These are phyloP conservation scores for Pestalotiopsis sp. DNA, from an alignment of 2,329 filamentous ascomycete genomes.

Conservation along the genomic window DNA sequence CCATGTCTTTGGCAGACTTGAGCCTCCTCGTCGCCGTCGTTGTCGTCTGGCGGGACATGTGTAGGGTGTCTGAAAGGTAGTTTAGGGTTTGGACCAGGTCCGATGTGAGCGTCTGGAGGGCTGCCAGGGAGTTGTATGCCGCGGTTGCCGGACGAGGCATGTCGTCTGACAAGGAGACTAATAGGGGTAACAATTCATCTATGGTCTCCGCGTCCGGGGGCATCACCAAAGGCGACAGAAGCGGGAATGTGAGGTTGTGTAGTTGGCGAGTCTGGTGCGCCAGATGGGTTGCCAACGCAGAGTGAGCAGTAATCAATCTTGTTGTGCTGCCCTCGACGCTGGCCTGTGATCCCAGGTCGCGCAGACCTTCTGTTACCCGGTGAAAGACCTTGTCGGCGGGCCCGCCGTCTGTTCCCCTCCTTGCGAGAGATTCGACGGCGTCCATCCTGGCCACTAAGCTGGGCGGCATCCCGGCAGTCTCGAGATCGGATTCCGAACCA, in stretches of 20 bases:
- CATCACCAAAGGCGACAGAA: conserved; percentile 70
- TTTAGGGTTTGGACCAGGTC: conserved; percentile 81
- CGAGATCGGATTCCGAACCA: conserved; percentile 72
- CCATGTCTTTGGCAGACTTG: conserved; percentile 80
- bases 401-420: conserved; percentile 67
- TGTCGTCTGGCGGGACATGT: conserved; percentile 91
- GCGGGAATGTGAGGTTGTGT: conserved; percentile 71
- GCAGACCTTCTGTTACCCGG: conserved; percentile 69
- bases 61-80: conserved; percentile 85
- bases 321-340: conserved; percentile 73
- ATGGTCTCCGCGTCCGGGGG: conserved; percentile 67
- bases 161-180: conserved; percentile 65
- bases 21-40: conserved; percentile 79
- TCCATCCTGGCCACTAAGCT: conserved; percentile 72
- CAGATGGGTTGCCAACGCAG: conserved; percentile 74
- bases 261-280: conserved; percentile 76
- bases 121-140: conserved; percentile 67
- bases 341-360: conserved; percentile 74
- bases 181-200: conserved; percentile 69
- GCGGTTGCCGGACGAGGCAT: conserved; percentile 68
- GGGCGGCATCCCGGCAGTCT: conserved; percentile 68
- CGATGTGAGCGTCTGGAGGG: conserved; percentile 70
- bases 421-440: conserved; percentile 70
- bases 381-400: conserved; percentile 68
- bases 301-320: conserved; percentile 74